These are phyloP conservation scores for Solanum piurae DNA, from an alignment of 257 asterid genomes.

Conservation along the genomic window DNA sequence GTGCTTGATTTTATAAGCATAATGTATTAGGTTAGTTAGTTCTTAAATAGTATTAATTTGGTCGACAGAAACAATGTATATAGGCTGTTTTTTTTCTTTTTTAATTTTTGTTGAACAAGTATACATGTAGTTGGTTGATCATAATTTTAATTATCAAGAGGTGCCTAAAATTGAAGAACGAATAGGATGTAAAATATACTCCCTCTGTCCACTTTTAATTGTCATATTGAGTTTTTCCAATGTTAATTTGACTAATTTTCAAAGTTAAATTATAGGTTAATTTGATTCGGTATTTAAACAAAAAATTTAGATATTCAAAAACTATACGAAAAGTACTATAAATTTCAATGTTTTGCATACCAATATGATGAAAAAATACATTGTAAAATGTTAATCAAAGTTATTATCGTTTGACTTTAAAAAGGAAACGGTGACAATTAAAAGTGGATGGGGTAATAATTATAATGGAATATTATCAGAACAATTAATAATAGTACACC, in stretches of 20 bases:
- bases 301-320: too few relatives aligned
- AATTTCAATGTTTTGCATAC: too few relatives aligned
- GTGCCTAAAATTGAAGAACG: background rate
- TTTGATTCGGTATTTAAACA: too few relatives aligned
- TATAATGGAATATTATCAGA: background rate
- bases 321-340: too few relatives aligned
- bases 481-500: background rate
- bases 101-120: background rate
- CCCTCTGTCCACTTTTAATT: too few relatives aligned
- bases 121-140: background rate
- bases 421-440: accelerated
- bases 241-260: too few relatives aligned
- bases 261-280: too few relatives aligned
- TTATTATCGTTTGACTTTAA: accelerated
- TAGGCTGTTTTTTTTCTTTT: background rate
- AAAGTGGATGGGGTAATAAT: background rate
- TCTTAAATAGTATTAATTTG: background rate
- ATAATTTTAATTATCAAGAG: background rate
- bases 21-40: background rate
- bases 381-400: too few relatives aligned
- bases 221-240: accelerated
- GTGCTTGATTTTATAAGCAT: background rate
- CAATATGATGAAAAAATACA: too few relatives aligned
- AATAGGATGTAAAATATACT: background rate
- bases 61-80: background rate